A percentile compares a stretch with the other conserved stretches of the same genome.
Evolutionary conservation across 345 rosid genomes (phyloP).

Genomic region (Melastoma malabathricum): DNA sequence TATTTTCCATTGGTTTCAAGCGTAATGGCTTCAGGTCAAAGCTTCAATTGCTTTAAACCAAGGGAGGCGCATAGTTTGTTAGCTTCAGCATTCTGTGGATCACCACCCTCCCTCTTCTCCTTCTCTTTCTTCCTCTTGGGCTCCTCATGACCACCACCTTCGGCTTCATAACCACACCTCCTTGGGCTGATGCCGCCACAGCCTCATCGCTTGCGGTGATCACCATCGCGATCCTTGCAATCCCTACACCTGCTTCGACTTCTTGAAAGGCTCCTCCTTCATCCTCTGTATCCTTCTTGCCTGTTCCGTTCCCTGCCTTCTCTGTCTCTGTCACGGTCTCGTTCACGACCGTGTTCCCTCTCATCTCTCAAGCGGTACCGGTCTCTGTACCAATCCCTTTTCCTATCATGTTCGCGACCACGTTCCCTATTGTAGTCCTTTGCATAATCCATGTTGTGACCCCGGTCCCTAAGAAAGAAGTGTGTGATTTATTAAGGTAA

Average conservation of each 20-base stretch:
- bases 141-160: conserved; percentile 33
- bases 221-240: conserved; percentile 19
- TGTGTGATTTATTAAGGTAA: too few species aligned
- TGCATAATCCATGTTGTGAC: conserved; percentile 43
- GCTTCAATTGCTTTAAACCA: conserved; percentile 58
- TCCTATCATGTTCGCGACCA: conserved; percentile 27
- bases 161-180: conserved; percentile 27
- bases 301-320: conserved; percentile 72
- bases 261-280: conserved; percentile 55
- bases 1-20: too few species aligned
- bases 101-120: conserved; percentile 67
- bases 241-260: conserved; percentile 60
- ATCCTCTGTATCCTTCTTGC: conserved; percentile 56
- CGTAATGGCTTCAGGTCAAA: neutral
- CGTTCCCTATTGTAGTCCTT: conserved; percentile 51
- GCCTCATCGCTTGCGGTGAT: conserved; percentile 42
- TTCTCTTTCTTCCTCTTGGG: conserved; percentile 74
- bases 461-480: conserved; percentile 39
- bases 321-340: conserved; percentile 63
- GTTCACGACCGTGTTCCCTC: conserved; percentile 57
- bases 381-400: conserved; percentile 29
- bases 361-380: conserved; percentile 53
- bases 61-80: conserved; percentile 65
- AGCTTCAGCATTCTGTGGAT: conserved; percentile 90
- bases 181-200: conserved; percentile 36